Conservation (phyloP, 352 stramenopile species). For the Globisporangium cylindrosporum region DNA sequence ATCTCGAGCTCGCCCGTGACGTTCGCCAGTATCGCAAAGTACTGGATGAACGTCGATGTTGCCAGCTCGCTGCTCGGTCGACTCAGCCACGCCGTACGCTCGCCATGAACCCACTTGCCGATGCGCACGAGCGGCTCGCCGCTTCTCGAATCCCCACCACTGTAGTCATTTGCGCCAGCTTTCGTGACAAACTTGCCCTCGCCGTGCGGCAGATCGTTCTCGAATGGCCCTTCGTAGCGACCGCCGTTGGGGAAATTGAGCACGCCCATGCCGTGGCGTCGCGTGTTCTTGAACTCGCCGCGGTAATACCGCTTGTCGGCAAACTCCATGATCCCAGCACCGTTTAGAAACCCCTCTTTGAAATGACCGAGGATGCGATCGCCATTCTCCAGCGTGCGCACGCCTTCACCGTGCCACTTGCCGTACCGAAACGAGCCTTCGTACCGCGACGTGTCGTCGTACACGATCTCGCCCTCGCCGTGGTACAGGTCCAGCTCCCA, state of each 20-base stretch:
- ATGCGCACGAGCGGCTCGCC: slow-evolving; percentile 61
- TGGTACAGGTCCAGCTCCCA: slow-evolving; percentile 68
- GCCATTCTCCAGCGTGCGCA: slow-evolving; percentile 55
- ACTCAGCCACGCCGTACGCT: slow-evolving; percentile 67
- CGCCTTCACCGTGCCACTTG: slow-evolving; percentile 68
- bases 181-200: slow-evolving; percentile 67
- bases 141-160: slow-evolving; percentile 5
- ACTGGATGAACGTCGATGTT: slow-evolving; percentile 73
- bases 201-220: slow-evolving; percentile 82
- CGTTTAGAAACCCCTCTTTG: slow-evolving; percentile 52
- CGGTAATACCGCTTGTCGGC: slow-evolving; percentile 66
- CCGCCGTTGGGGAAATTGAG: slow-evolving; percentile 88
- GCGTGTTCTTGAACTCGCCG: slow-evolving; percentile 55
- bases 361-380: slow-evolving; percentile 65
- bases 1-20: slow-evolving; percentile 61
- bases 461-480: slow-evolving; percentile 61
- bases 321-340: slow-evolving; percentile 58
- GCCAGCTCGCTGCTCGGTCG: slow-evolving; percentile 66
- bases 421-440: slow-evolving; percentile 62
- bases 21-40: slow-evolving; percentile 48
- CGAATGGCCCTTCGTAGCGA: slow-evolving; percentile 88
- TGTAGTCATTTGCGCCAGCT: slow-evolving; percentile 8
- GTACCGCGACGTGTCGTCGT: slow-evolving; percentile 66
- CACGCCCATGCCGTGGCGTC: slow-evolving; percentile 72
- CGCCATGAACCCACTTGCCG: slow-evolving; percentile 58